Conservation (phyloP, 768 basidiomycete species). For the Lactarius evosmus region DNA sequence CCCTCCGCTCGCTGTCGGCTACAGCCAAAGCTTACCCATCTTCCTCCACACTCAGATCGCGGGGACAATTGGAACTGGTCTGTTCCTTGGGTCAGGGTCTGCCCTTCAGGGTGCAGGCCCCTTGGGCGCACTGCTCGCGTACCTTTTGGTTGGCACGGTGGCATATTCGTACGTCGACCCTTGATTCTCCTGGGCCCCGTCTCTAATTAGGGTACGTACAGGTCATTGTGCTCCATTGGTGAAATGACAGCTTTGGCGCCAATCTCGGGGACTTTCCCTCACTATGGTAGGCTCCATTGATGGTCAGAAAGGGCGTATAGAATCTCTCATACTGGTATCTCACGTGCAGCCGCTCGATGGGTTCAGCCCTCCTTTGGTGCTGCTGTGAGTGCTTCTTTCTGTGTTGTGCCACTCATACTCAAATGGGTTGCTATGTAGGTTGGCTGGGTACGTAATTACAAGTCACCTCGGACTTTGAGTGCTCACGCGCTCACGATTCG, state of each 20-base stretch:
- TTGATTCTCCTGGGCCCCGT: conserved; percentile 28
- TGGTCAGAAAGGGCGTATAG: not conserved
- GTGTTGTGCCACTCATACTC: not conserved
- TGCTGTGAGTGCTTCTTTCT: conserved; percentile 31
- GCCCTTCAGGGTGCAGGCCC: conserved; percentile 62
- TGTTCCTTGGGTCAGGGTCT: conserved; percentile 68
- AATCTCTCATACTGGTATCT: not conserved
- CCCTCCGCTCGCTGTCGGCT: not conserved
- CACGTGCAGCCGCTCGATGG: conserved; percentile 34
- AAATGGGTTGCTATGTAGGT: conserved; percentile 16
- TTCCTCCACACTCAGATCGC: conserved; percentile 48
- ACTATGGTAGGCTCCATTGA: conserved; percentile 47
- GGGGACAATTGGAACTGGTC: conserved; percentile 71
- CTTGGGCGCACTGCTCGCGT: conserved; percentile 62
- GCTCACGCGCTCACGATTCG: not conserved
- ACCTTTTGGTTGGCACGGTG: conserved; percentile 59
- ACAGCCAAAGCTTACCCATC: not conserved
- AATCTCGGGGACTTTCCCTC: conserved; percentile 74
- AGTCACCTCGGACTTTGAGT: not conserved
- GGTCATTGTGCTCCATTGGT: conserved; percentile 61
- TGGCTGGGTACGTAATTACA: conserved; percentile 33
- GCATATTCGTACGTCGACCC: conserved; percentile 55
- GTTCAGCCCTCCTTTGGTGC: conserved; percentile 40
- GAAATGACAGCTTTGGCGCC: conserved; percentile 83
- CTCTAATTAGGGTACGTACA: conserved; percentile 27